These are phyloP conservation scores for Spizellomyces sp. DNA, from an alignment of 192 early-diverging fungal species.

Conservation along the genomic window DNA sequence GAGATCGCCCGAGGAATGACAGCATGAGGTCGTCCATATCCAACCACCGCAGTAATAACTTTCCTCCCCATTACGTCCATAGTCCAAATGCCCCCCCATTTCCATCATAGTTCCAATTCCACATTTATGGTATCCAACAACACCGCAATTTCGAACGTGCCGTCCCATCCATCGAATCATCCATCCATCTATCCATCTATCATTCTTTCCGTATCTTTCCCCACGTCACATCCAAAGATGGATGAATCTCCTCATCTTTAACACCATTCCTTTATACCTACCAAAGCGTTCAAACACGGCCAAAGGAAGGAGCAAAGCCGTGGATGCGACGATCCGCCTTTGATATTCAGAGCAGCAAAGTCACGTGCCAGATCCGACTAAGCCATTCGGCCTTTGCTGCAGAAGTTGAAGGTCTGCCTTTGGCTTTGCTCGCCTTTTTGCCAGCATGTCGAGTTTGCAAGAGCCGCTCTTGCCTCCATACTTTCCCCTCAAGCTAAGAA, in stretches of 20 bases:
- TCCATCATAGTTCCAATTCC: not conserved
- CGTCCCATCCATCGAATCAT: conserved; percentile 7
- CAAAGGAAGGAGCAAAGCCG: not conserved
- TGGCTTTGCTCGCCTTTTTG: no score
- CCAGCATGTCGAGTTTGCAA: not conserved
- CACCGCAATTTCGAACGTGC: not conserved
- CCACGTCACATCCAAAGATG: not conserved
- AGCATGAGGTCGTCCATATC: not conserved
- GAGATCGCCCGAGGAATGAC: not conserved
- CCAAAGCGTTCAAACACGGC: conserved; percentile 24
- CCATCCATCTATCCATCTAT: conserved; percentile 34
- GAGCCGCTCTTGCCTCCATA: conserved; percentile 42
- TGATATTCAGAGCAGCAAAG: no score
- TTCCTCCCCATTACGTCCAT: not conserved
- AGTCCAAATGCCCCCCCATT: not conserved
- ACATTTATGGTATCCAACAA: not conserved
- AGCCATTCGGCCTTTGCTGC: no score
- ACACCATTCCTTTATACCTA: not conserved
- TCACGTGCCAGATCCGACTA: no score
- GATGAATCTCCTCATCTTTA: not conserved
- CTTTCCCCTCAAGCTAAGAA: conserved; percentile 56
- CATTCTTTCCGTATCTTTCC: not conserved
- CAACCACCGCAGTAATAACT: not conserved
- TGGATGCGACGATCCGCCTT: no score
- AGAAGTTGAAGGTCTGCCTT: no score